Conservation (phyloP, 2,329 filamentous ascomycete species). For the Ramichloridium luteum region DNA sequence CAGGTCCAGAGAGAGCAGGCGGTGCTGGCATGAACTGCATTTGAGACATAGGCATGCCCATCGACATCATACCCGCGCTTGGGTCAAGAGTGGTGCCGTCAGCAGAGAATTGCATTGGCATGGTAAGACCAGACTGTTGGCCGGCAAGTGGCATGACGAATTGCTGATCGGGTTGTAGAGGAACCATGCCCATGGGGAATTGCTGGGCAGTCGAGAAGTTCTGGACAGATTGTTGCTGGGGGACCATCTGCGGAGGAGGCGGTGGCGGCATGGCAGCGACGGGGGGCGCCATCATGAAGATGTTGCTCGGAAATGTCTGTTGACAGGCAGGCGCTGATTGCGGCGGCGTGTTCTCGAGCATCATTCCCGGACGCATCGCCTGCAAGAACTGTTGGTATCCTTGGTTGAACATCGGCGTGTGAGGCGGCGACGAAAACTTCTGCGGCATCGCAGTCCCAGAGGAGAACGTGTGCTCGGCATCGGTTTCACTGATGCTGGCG, state of each 20-base stretch:
- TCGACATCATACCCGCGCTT: too few species aligned
- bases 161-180: conserved; percentile 8
- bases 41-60: too few species aligned
- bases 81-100: too few species aligned
- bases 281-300: conserved; percentile 22
- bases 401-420: conserved; percentile 29
- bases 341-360: conserved; percentile 35
- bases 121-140: too few species aligned
- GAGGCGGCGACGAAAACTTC: conserved; percentile 33
- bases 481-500: conserved; percentile 29
- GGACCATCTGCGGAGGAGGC: conserved; percentile 10
- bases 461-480: conserved; percentile 18
- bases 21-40: too few species aligned
- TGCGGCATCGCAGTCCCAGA: conserved; percentile 15
- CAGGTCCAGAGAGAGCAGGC: too few species aligned
- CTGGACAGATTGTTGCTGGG: too few species aligned
- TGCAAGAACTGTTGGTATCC: conserved; percentile 13
- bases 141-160: too few species aligned
- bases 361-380: conserved; percentile 5
- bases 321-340: conserved; percentile 40
- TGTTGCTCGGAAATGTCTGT: conserved; percentile 30
- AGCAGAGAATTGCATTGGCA: too few species aligned
- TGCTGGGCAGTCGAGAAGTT: conserved; percentile 12
- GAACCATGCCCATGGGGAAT: conserved; percentile 1
- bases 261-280: conserved; percentile 4